Conservation (phyloP, 371 early-diverging fungal genomes). For the Racocetra persica region DNA sequence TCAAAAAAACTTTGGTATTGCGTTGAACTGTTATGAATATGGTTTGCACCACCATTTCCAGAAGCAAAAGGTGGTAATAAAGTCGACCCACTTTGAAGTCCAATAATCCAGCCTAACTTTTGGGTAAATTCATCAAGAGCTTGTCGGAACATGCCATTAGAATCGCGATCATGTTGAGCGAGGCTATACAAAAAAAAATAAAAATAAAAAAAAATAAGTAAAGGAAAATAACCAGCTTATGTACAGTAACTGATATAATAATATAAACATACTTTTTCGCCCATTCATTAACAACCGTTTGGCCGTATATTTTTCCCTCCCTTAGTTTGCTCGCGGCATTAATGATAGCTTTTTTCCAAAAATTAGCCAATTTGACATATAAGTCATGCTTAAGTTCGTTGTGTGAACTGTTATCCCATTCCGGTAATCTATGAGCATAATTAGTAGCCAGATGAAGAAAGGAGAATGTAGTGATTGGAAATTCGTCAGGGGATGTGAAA, state of each 20-base stretch:
- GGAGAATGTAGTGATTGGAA: slow-evolving; percentile 76
- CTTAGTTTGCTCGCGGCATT: slow-evolving; percentile 74
- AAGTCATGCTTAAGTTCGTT: slow-evolving; percentile 71
- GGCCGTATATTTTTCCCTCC: slow-evolving; percentile 80
- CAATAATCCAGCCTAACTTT: slow-evolving; percentile 77
- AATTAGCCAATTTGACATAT: slow-evolving; percentile 75
- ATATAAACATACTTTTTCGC: slow-evolving; percentile 62
- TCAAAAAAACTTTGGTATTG: no score
- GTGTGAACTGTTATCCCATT: slow-evolving; percentile 78
- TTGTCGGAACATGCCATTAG: slow-evolving; percentile 59
- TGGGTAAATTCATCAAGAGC: slow-evolving; percentile 72
- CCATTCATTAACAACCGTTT: slow-evolving; percentile 82
- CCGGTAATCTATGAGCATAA: slow-evolving; percentile 79
- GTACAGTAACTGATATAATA: not conserved
- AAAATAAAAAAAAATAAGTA: no score
- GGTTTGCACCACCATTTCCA: no score
- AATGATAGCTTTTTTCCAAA: slow-evolving; percentile 79
- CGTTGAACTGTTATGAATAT: no score
- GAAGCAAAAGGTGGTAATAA: no score
- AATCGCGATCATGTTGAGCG: slow-evolving; percentile 63
- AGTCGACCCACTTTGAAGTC: slow-evolving; percentile 44
- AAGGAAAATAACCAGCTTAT: no score
- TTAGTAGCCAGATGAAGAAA: slow-evolving; percentile 81
- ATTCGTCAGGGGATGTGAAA: slow-evolving; percentile 81
- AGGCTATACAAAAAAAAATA: slow-evolving; percentile 52